Conservation (phyloP, 805 yeast genomes). For the Hanseniaspora osmophila region DNA sequence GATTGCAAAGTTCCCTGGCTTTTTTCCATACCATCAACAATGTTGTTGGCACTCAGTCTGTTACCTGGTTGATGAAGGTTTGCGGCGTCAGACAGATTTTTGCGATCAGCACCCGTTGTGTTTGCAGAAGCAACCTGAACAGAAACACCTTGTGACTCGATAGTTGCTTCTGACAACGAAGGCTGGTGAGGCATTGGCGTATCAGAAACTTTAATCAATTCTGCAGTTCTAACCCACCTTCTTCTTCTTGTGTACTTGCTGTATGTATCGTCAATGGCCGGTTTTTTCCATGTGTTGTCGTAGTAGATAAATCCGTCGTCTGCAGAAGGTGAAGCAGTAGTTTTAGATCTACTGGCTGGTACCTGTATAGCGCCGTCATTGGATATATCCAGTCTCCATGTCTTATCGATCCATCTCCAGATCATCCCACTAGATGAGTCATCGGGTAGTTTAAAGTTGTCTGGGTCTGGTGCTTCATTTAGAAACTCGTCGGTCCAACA, state of each 20-base stretch:
- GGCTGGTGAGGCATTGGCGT: background rate
- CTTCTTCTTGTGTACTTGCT: slow-evolving; percentile 87
- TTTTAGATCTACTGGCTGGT: slow-evolving; percentile 40
- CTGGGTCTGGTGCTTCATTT: slow-evolving; percentile 71
- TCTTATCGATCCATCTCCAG: slow-evolving; percentile 91
- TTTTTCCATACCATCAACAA: background rate
- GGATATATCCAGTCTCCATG: slow-evolving; percentile 83
- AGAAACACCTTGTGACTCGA: background rate
- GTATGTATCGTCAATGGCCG: slow-evolving; percentile 75
- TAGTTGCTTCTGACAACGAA: background rate
- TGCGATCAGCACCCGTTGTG: background rate
- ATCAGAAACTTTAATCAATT: slow-evolving; percentile 33
- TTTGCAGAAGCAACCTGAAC: background rate
- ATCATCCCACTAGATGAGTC: slow-evolving; percentile 54
- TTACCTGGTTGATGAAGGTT: background rate
- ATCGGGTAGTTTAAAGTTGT: slow-evolving; percentile 67
- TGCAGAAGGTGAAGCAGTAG: slow-evolving; percentile 49
- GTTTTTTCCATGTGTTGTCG: slow-evolving; percentile 90
- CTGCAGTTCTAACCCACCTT: slow-evolving; percentile 93
- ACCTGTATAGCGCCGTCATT: slow-evolving; percentile 76
- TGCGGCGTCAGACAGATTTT: no score
- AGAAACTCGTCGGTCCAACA: slow-evolving; percentile 96
- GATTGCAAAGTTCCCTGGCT: slow-evolving; percentile 1
- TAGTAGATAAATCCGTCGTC: slow-evolving; percentile 82
- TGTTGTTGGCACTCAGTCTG: background rate